Evolutionary conservation across 805 yeast genomes (phyloP).

Genomic region (Teunomyces barrocoloradensis): DNA sequence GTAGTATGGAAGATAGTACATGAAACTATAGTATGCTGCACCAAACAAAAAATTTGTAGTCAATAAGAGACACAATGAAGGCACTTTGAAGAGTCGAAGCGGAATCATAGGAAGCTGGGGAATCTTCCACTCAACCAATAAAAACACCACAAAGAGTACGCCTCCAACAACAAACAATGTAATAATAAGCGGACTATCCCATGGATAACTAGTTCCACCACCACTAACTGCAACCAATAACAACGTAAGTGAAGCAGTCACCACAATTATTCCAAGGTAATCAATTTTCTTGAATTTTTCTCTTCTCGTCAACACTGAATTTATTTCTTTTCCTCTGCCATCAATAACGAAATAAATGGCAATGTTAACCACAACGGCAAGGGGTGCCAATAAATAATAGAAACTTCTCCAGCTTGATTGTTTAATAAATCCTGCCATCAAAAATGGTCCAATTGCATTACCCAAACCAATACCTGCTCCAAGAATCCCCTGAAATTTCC

Average conservation of each 20-base stretch:
- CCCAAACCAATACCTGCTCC: conserved; percentile 53
- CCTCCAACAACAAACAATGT: conserved; percentile 37
- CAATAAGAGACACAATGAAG: conserved; percentile 31
- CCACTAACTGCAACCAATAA: conserved; percentile 57
- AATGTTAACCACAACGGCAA: conserved; percentile 29
- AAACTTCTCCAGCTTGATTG: conserved; percentile 52
- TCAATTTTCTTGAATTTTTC: conserved; percentile 49
- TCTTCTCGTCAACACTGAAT: conserved; percentile 24
- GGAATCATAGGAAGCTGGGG: conserved; percentile 57
- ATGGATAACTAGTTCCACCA: conserved; percentile 57
- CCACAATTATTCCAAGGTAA: conserved; percentile 48
- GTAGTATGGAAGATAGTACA: conserved; percentile 49
- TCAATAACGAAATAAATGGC: conserved; percentile 37
- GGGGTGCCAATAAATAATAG: conserved; percentile 48
- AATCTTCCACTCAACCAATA: conserved; percentile 49
- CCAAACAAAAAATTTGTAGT: conserved; percentile 46
- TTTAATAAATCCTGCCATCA: conserved; percentile 50
- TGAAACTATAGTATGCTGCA: conserved; percentile 44
- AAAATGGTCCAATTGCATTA: conserved; percentile 54
- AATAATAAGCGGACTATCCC: conserved; percentile 47
- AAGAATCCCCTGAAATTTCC: conserved; percentile 55
- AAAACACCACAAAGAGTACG: conserved; percentile 37
- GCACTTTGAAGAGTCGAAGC: conserved; percentile 37
- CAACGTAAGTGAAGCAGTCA: conserved; percentile 48
- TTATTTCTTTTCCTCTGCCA: conserved; percentile 24